Percentiles rank a stretch among this genome's conserved stretches.
These are phyloP conservation scores for Coleophoma cylindrospora DNA, from an alignment of 2,329 filamentous ascomycete genomes.

Conservation along the genomic window DNA sequence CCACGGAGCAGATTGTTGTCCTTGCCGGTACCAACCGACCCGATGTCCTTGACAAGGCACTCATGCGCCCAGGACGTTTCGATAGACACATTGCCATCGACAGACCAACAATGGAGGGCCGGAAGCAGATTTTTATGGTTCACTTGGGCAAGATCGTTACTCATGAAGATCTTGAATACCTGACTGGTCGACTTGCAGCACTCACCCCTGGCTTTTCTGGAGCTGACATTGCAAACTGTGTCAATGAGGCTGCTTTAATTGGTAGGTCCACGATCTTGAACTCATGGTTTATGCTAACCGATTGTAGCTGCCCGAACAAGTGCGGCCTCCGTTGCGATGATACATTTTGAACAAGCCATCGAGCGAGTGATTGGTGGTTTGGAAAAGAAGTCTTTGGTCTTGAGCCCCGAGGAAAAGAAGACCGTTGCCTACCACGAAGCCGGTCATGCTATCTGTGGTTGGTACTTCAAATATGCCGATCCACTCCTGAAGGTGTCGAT, in stretches of 20 bases:
- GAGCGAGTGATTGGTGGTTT: slow-evolving; percentile 95
- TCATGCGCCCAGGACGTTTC: slow-evolving; percentile 95
- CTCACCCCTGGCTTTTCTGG: slow-evolving; percentile 95
- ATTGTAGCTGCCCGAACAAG: slow-evolving; percentile 72
- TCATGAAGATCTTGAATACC: slow-evolving; percentile 79
- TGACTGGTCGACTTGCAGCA: slow-evolving; percentile 84
- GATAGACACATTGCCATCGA: slow-evolving; percentile 96
- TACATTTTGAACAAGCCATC: slow-evolving; percentile 94
- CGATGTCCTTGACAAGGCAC: slow-evolving; percentile 88
- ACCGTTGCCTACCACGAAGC: slow-evolving; percentile 98
- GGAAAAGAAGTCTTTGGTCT: slow-evolving; percentile 94
- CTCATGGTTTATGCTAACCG: slow-evolving; percentile 33
- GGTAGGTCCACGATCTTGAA: slow-evolving; percentile 52
- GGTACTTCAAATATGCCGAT: slow-evolving; percentile 96
- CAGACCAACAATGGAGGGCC: slow-evolving; percentile 90
- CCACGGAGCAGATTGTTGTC: slow-evolving; percentile 91
- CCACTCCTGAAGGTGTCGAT: slow-evolving; percentile 97
- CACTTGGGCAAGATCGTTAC: slow-evolving; percentile 95
- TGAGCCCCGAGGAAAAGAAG: slow-evolving; percentile 89
- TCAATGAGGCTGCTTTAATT: slow-evolving; percentile 94
- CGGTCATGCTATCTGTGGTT: slow-evolving; percentile 95
- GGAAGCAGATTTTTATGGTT: slow-evolving; percentile 93
- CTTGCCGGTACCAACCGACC: slow-evolving; percentile 94
- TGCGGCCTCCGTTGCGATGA: slow-evolving; percentile 77
- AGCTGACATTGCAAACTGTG: slow-evolving; percentile 96